These are phyloP conservation scores for Phytophthora pistaciae DNA, from an alignment of 352 stramenopile species.

Conservation along the genomic window DNA sequence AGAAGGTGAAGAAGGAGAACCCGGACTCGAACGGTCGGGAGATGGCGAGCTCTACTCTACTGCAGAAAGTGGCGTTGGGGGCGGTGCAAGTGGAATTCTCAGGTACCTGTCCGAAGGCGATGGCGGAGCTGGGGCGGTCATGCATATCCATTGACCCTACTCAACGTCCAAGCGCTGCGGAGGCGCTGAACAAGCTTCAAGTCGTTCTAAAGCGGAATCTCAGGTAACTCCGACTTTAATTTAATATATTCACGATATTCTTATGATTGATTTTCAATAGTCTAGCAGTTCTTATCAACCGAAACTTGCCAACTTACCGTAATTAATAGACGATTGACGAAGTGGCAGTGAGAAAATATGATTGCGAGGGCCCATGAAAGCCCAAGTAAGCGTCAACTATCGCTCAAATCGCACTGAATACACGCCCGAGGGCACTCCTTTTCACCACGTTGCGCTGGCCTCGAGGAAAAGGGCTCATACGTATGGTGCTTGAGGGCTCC, in stretches of 20 bases:
- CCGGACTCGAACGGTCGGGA: slow-evolving; percentile 17
- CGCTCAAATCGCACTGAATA: not conserved
- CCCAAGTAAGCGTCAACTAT: not conserved
- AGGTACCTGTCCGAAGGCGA: not conserved
- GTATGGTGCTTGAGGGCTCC: slow-evolving; percentile 1
- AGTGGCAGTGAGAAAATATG: not conserved
- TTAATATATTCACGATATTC: not conserved
- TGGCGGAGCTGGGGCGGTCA: slow-evolving; percentile 25
- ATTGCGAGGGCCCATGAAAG: not conserved
- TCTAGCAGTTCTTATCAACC: not conserved
- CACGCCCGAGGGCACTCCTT: not conserved
- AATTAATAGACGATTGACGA: no score
- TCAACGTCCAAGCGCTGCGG: slow-evolving; percentile 32
- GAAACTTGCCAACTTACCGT: no score
- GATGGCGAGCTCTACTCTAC: slow-evolving; percentile 30
- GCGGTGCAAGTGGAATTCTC: slow-evolving; percentile 41
- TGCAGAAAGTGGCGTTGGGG: slow-evolving; percentile 43
- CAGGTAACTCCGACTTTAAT: not conserved
- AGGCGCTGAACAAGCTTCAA: slow-evolving; percentile 42
- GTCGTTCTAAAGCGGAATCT: slow-evolving; percentile 13
- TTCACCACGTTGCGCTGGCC: slow-evolving; percentile 6
- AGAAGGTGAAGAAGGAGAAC: slow-evolving; percentile 16
- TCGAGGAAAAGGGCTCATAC: not conserved
- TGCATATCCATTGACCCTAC: slow-evolving; percentile 43
- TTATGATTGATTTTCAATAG: not conserved